Conservation (phyloP, 306 rosid species). For the Fragaria vesca region DNA sequence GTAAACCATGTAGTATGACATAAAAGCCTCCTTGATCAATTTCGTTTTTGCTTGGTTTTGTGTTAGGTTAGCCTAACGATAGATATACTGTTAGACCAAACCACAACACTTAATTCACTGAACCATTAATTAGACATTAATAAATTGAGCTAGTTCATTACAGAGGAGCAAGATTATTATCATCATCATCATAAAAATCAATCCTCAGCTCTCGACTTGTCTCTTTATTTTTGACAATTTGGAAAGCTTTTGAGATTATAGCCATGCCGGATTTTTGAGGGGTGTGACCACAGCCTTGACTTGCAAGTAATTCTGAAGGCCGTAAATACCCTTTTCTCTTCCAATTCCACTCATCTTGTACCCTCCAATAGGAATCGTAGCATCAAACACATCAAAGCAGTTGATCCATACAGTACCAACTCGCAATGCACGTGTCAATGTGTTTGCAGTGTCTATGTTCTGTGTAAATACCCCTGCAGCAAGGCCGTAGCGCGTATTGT, state of each 20-base stretch:
- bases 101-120: background rate
- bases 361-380: slow-evolving; percentile 94
- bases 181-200: background rate
- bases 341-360: slow-evolving; percentile 92
- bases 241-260: slow-evolving; percentile 28
- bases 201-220: background rate
- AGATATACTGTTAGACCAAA: background rate
- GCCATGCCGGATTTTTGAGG: slow-evolving; percentile 83
- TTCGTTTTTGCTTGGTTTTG: background rate
- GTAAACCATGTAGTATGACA: background rate
- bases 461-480: slow-evolving; percentile 88
- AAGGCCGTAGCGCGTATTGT: slow-evolving; percentile 64
- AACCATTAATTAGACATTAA: background rate
- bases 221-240: slow-evolving; percentile 24
- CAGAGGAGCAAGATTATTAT: slow-evolving; percentile 17
- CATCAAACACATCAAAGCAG: slow-evolving; percentile 78
- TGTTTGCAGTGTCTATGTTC: slow-evolving; percentile 68
- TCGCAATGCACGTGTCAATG: slow-evolving; percentile 63
- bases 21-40: background rate
- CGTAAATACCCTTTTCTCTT: slow-evolving; percentile 85
- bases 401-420: slow-evolving; percentile 83
- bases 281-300: slow-evolving; percentile 87
- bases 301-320: slow-evolving; percentile 82
- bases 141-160: background rate
- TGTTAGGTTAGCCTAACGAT: background rate